Evolutionary conservation across 1,139 yeast species (phyloP), one percentile per base, ranked within the genome.

Genomic region (Blastobotrys aristatus): DNA sequence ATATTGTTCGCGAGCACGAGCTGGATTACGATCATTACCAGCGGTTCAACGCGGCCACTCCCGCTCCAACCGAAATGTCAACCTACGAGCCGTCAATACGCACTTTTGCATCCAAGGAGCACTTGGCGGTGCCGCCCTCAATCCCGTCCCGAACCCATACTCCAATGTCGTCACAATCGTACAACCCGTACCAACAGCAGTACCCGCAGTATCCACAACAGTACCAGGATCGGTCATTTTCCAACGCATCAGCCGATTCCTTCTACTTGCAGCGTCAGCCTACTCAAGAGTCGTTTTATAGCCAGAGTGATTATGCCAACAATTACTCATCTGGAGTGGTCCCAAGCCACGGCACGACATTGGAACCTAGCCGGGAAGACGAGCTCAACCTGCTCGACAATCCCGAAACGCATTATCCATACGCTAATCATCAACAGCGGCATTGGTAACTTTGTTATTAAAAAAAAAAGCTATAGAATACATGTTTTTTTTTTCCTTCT

Each of bases 1-100:
- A 63, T 42, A 44, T 64, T 29, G 61, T 64, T 4, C 53, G 52
- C 5, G 67, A 62, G 18, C 46, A 52, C 21, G 62, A 64, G 36
- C 52, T 64, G 43, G 60, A 58, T 44, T 63, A 55, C 44, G 61
- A 57, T 31, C 57, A 55, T 22, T 58, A 54, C 46, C 46, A 43
- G 16, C 22, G 40, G 36, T 40, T 49, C 21, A 40, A 26, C n/a
- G 33, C 33, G 6, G 24, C 21, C 4, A 34, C 38, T 3, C n/a
- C 38, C 24, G 7, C 38, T 16, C 13, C 38, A 7, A 37, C 40
- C 18, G 30, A 14, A n/a, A 37, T 30, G 32, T 6, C 38, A 7
- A 37, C 40, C 18, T 14, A 14, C 5, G 22, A 7, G 32, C n/a
- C n/a, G 4, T 30, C 32, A n/a, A 24, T 30, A 30, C 17, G 33